Evolutionary conservation across 306 rosid species (phyloP).

Genomic region (Vigna angularis): DNA sequence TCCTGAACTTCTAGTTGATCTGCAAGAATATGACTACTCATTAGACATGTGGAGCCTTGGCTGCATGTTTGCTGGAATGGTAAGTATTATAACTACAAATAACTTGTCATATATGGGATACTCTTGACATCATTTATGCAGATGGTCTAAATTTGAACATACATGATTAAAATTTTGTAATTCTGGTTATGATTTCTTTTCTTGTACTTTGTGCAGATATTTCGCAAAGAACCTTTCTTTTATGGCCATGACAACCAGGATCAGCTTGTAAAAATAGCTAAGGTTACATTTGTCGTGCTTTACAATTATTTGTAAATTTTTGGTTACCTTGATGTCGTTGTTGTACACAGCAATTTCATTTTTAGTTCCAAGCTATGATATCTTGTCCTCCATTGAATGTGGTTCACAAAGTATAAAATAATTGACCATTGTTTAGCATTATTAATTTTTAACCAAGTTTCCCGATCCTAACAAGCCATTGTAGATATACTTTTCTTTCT

Average conservation of each 20-base stretch:
- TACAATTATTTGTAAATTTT: constrained; percentile 8
- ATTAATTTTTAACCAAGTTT: background rate
- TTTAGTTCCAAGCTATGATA: background rate
- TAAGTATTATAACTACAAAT: constrained; percentile 45
- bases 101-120: constrained; percentile 1
- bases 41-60: constrained; percentile 99
- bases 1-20: constrained; percentile 81
- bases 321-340: background rate
- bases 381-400: background rate
- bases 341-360: background rate
- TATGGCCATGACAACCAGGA: constrained; percentile 98
- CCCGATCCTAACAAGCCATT: background rate
- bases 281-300: constrained; percentile 52
- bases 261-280: constrained; percentile 81
- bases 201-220: constrained; percentile 58
- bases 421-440: background rate
- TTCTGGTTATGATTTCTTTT: constrained; percentile 27
- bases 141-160: background rate
- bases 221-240: constrained; percentile 93
- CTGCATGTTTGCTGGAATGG: constrained; percentile 99
- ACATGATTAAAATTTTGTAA: constrained; percentile 1
- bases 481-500: background rate
- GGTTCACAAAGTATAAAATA: background rate
- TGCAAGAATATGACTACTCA: constrained; percentile 83
- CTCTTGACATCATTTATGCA: background rate